Conservation (phyloP, 1,139 yeast species). For the Blastobotrys malaysiensis region DNA sequence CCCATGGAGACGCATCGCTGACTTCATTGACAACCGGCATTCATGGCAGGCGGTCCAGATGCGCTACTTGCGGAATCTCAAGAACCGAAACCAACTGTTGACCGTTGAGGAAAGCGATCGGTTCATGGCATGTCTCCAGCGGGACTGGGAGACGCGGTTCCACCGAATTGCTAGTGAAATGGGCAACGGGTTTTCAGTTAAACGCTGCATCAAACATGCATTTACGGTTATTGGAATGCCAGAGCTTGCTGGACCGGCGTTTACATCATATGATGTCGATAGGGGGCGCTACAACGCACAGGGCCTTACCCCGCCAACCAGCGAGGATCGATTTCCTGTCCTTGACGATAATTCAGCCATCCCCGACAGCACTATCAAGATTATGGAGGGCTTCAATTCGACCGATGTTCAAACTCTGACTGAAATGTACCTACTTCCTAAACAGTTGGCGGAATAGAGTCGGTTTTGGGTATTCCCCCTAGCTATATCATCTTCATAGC, state of each 20-base stretch:
- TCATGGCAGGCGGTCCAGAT: conserved; percentile 43
- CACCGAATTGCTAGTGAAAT: conserved; percentile 30
- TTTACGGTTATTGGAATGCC: conserved; percentile 1
- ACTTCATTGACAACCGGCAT: conserved; percentile 32
- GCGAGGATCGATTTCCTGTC: neutral
- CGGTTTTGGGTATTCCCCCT: neutral
- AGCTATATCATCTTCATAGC: neutral
- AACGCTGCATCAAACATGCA: conserved; percentile 6
- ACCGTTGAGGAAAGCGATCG: conserved; percentile 31
- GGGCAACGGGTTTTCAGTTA: conserved; percentile 26
- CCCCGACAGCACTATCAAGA: neutral
- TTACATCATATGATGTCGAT: neutral
- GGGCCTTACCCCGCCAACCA: neutral
- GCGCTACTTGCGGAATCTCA: conserved; percentile 39
- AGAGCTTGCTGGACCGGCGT: neutral
- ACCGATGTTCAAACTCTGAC: neutral
- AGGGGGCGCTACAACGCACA: neutral
- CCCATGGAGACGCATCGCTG: conserved; percentile 39
- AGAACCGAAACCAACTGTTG: conserved; percentile 34
- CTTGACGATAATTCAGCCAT: neutral
- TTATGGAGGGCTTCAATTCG: neutral
- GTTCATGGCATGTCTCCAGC: conserved; percentile 28
- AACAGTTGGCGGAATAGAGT: neutral
- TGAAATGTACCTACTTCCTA: neutral
- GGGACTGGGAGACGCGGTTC: conserved; percentile 42